Evolutionary conservation across 371 early-diverging fungal genomes (phyloP).

Genomic region (Conidiobolus incongruus): DNA sequence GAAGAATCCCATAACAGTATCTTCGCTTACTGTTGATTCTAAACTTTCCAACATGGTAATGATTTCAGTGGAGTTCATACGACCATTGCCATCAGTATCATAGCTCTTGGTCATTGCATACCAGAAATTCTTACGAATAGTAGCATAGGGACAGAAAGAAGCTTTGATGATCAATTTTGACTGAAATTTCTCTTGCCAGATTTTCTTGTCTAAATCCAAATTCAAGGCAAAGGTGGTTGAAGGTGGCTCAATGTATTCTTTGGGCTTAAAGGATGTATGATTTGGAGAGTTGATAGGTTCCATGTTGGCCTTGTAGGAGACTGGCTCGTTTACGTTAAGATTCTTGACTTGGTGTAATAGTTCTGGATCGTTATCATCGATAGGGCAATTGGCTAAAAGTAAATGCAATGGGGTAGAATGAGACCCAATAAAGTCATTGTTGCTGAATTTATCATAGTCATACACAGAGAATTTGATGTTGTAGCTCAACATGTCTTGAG

Average conservation of each 20-base stretch:
- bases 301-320: too few relatives aligned
- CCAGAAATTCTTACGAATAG: slow-evolving; percentile 52
- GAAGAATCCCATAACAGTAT: slow-evolving; percentile 40
- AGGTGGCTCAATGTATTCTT: not conserved
- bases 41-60: slow-evolving; percentile 52
- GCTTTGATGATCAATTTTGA: slow-evolving; percentile 24
- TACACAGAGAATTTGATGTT: slow-evolving; percentile 41
- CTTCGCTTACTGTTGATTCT: slow-evolving; percentile 41
- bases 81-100: slow-evolving; percentile 23
- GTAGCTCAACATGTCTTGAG: slow-evolving; percentile 25
- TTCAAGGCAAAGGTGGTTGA: slow-evolving; percentile 8
- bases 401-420: slow-evolving; percentile 16
- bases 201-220: slow-evolving; percentile 13
- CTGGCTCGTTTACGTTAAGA: too few relatives aligned
- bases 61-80: slow-evolving; percentile 30
- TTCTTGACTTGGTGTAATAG: too few relatives aligned
- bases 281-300: not conserved
- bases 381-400: slow-evolving; percentile 7
- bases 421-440: slow-evolving; percentile 42
- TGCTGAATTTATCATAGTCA: slow-evolving; percentile 53
- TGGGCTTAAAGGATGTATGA: too few relatives aligned
- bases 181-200: slow-evolving; percentile 14
- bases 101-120: slow-evolving; percentile 34
- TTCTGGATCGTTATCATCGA: slow-evolving; percentile 3
- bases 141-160: slow-evolving; percentile 33